Percentiles rank a stretch among this genome's conserved stretches.
Conservation (phyloP, 345 rosid species). For the Citrus mangshanensis region DNA sequence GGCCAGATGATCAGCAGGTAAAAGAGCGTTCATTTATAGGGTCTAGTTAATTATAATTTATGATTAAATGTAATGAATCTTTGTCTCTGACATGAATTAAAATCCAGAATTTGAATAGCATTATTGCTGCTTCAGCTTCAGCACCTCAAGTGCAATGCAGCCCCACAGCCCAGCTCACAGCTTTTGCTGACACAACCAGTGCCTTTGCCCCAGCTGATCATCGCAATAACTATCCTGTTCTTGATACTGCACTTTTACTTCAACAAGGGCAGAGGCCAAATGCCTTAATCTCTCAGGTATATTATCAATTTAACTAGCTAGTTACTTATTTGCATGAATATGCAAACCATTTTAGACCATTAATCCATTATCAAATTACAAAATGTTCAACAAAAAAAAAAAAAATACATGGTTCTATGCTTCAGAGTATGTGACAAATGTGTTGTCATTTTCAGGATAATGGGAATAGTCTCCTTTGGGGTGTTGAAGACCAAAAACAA, state of each 20-base stretch:
- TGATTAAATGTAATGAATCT: constrained; percentile 25
- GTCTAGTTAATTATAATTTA: not conserved
- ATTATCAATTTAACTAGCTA: not conserved
- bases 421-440: constrained; percentile 14
- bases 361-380: not conserved
- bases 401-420: not conserved
- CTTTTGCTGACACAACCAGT: constrained; percentile 39
- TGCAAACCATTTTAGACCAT: not conserved
- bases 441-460: constrained; percentile 42
- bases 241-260: constrained; percentile 30
- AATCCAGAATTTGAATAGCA: constrained; percentile 33
- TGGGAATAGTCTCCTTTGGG: constrained; percentile 37
- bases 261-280: constrained; percentile 26
- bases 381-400: not conserved
- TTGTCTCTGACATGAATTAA: constrained; percentile 29
- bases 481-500: constrained; percentile 51
- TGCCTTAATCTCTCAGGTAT: constrained; percentile 28
- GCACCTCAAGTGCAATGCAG: constrained; percentile 22
- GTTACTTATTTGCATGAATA: not conserved
- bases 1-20: constrained; percentile 34
- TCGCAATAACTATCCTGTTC: constrained; percentile 26
- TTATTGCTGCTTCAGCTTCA: constrained; percentile 10
- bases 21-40: not conserved
- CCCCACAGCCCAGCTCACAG: constrained; percentile 29
- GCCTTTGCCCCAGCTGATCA: constrained; percentile 11